Percentiles rank a stretch among this genome's conserved stretches.
Conservation (phyloP, 495 filamentous ascomycete genomes). For the Daldinia concentrica region DNA sequence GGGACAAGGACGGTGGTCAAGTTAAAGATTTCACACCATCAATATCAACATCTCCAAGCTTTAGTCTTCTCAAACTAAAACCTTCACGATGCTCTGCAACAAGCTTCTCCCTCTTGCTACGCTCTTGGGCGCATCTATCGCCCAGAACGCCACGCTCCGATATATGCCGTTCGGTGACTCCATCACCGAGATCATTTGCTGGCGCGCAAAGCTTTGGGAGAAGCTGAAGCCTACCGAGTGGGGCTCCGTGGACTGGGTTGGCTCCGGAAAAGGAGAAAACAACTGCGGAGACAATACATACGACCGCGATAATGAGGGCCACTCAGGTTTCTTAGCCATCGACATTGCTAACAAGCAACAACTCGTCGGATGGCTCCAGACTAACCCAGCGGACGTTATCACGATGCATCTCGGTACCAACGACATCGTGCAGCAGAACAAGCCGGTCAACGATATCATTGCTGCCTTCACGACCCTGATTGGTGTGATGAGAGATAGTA, state of each 20-base stretch:
- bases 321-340: constrained; percentile 61
- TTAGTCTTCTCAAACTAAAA: neutral
- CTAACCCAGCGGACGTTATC: constrained; percentile 59
- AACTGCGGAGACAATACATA: constrained; percentile 53
- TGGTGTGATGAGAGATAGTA: constrained; percentile 55
- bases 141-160: constrained; percentile 46
- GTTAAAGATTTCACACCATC: neutral
- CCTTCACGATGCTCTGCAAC: constrained; percentile 38
- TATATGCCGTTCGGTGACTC: constrained; percentile 63
- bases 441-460: constrained; percentile 54
- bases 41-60: neutral
- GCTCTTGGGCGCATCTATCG: constrained; percentile 37
- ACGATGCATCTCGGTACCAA: constrained; percentile 64
- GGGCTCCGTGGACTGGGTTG: constrained; percentile 58
- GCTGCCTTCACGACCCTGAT: constrained; percentile 59
- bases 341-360: constrained; percentile 59
- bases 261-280: constrained; percentile 52
- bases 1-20: neutral
- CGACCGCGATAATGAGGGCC: constrained; percentile 63
- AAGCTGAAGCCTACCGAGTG: constrained; percentile 55
- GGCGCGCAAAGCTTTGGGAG: constrained; percentile 57
- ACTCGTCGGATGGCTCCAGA: constrained; percentile 59
- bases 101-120: constrained; percentile 36
- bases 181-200: constrained; percentile 63
- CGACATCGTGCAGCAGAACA: constrained; percentile 59